Conservation (phyloP, 2,329 filamentous ascomycete species). For the Talaromyces sp. region DNA sequence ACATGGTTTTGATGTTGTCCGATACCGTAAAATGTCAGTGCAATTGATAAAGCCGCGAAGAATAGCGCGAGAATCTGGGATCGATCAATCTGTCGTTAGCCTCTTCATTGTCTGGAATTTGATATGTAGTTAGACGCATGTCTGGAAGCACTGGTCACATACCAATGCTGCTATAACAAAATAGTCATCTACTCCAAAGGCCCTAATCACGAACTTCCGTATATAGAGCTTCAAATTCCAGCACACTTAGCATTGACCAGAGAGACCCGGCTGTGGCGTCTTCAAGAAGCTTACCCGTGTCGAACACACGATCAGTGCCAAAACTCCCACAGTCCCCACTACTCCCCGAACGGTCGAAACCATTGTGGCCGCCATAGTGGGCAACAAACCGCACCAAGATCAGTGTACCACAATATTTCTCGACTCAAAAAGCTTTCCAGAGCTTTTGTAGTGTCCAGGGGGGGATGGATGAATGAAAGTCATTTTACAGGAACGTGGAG, state of each 20-base stretch:
- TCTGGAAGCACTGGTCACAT: no score
- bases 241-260: background rate
- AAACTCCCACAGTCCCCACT: background rate
- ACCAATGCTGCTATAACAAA: slow-evolving; percentile 18
- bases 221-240: slow-evolving; percentile 14
- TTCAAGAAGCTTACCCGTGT: background rate
- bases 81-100: background rate
- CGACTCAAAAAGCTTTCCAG: background rate
- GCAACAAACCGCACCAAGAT: background rate
- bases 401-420: background rate
- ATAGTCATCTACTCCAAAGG: slow-evolving; percentile 20
- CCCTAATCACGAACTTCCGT: slow-evolving; percentile 15
- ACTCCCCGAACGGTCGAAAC: background rate
- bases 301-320: background rate
- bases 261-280: background rate
- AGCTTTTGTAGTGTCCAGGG: background rate
- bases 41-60: slow-evolving; percentile 18
- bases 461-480: background rate
- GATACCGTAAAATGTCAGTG: slow-evolving; percentile 18
- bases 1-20: slow-evolving; percentile 10
- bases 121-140: no score
- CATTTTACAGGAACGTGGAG: background rate
- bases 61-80: slow-evolving; percentile 11
- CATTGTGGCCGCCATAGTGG: background rate
- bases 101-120: no score